Evolutionary conservation across 768 basidiomycete species (phyloP).

Genomic region (Mycena albidolilacea): DNA sequence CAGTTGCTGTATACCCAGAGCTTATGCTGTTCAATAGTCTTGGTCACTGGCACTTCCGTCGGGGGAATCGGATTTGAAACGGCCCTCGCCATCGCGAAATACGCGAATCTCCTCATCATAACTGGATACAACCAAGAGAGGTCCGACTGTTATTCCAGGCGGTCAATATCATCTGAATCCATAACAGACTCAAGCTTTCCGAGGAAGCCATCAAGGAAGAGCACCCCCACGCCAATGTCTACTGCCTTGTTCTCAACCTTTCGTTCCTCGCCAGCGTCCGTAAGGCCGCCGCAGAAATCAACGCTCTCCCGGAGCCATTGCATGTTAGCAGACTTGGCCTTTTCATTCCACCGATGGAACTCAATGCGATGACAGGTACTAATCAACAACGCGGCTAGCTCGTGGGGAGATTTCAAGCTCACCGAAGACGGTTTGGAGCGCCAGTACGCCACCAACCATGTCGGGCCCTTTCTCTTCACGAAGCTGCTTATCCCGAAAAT

Average conservation of each 20-base stretch:
- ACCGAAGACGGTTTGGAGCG: constrained; percentile 14
- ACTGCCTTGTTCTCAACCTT: constrained; percentile 7
- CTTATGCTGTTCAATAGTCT: not conserved
- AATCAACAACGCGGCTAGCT: constrained; percentile 20
- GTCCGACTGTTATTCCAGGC: not conserved
- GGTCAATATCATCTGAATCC: not conserved
- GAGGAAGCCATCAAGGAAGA: constrained; percentile 21
- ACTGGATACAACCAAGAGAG: constrained; percentile 15
- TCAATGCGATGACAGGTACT: not conserved
- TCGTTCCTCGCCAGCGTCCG: constrained; percentile 12
- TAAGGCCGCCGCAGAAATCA: constrained; percentile 21
- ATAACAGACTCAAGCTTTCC: constrained; percentile 15
- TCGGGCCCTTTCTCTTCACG: constrained; percentile 27
- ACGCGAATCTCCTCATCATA: constrained; percentile 16
- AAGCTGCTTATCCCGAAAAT: constrained; percentile 16
- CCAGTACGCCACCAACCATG: not conserved
- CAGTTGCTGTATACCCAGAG: not conserved
- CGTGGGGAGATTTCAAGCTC: constrained; percentile 5
- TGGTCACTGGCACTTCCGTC: constrained; percentile 13
- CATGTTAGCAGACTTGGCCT: not conserved
- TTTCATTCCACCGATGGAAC: not conserved
- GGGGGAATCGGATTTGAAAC: constrained; percentile 15
- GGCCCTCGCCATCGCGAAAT: constrained; percentile 10
- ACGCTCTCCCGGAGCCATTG: constrained; percentile 10
- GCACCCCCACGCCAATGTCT: constrained; percentile 6